Evolutionary conservation across 257 asterid genomes (phyloP), one percentile per base, ranked within the genome.

Genomic region (Mitragyna speciosa): DNA sequence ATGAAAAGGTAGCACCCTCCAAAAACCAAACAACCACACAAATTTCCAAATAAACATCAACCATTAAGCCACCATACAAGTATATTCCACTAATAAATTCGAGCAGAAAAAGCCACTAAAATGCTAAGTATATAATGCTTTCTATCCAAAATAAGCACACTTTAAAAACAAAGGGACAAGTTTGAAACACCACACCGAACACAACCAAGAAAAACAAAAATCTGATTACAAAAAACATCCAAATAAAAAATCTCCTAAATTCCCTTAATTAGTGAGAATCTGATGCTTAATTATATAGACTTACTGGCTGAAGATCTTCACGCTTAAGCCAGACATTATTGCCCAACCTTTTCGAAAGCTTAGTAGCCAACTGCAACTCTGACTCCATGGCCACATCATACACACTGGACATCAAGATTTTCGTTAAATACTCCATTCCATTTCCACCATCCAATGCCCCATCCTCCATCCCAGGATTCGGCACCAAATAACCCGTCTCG

Each of bases 281-380:
- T 12, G 16, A 70, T 22, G 26, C 14, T 43, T 43, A 26, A 41
- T 33, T 28, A 11, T 31, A 7, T 6, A 51, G 76, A 76, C 93
- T 15, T 86, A 95, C 99, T 20, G 99, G 97, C 83, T 91, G 99
- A 61, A 92, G 80, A 87, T 95, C 99, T 87, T 95, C 98, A 76
- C 98, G 83, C 83, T 95, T 95, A 77, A 95, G 94, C 98, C 97
- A 95, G 49, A 93, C 83, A 73, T 92, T 90, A 78, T 85, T 88
- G 28, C 95, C 99, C 89, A 83, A 80, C 82, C 93, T 87, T 82
- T 77, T 86, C 10, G 99, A 89, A 7, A 95, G 88, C 87, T 91
- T 95, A 52, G 92, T 64, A 0, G 99, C 99, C 17, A 85, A 87
- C 90, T 92, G 93, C 88, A 95, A 87, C 4, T 98, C 97, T 51